Evolutionary conservation across 1,139 yeast species (phyloP).

Genomic region (Pichia sp.): DNA sequence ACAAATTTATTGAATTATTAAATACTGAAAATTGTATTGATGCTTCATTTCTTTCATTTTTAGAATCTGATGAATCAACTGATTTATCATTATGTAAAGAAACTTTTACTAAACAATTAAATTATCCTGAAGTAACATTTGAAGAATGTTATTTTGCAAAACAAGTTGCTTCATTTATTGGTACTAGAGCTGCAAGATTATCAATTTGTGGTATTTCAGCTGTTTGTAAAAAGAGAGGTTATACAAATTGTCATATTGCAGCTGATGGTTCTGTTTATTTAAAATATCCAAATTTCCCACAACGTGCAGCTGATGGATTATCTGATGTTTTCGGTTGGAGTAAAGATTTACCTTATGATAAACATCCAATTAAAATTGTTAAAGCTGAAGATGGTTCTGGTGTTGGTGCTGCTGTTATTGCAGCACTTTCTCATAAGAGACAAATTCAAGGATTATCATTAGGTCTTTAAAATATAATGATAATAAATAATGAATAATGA

Average conservation of each 20-base stretch:
- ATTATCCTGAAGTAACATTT: constrained; percentile 57
- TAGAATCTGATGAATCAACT: constrained; percentile 91
- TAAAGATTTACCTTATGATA: constrained; percentile 32
- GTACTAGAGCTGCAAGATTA: constrained; percentile 89
- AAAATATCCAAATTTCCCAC: constrained; percentile 89
- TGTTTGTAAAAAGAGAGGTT: constrained; percentile 83
- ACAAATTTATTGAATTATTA: constrained; percentile 42
- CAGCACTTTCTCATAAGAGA: constrained; percentile 85
- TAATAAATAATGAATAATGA: no score
- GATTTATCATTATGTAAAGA: constrained; percentile 73
- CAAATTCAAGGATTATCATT: constrained; percentile 66
- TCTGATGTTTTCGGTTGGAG: constrained; percentile 88
- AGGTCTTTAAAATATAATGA: constrained; percentile 39
- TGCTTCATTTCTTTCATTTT: constrained; percentile 78
- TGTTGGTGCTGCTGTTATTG: constrained; percentile 97
- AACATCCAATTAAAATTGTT: constrained; percentile 77
- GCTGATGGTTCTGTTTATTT: constrained; percentile 97
- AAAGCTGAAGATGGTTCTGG: constrained; percentile 99
- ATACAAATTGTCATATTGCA: constrained; percentile 78
- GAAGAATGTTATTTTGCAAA: constrained; percentile 84
- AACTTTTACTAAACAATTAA: constrained; percentile 52
- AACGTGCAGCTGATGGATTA: constrained; percentile 86
- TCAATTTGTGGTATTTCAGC: constrained; percentile 98
- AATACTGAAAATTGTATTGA: constrained; percentile 68
- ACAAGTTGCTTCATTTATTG: constrained; percentile 78